phyloP scores from a whole-genome alignment of 2,329 filamentous ascomycete genomes.

The Penicillium sp. region DNA sequence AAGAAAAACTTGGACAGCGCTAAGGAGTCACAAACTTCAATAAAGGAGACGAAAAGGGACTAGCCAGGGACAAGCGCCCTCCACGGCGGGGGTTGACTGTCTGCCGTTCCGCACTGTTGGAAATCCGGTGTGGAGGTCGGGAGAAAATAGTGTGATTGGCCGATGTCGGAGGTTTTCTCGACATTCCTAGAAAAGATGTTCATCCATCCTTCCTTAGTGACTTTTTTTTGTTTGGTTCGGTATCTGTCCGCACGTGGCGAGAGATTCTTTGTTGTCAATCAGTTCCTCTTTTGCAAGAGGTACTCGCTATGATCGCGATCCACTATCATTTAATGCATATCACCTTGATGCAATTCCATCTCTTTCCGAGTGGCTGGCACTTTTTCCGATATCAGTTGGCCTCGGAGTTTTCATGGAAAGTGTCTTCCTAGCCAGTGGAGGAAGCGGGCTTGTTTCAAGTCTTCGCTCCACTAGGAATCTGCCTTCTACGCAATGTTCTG shows the following conservation, averaged over 20 bases:
- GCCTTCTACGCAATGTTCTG: conserved; percentile 16
- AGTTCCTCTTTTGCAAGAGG: neutral
- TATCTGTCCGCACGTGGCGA: conserved; percentile 12
- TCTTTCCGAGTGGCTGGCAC: neutral
- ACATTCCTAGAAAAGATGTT: neutral
- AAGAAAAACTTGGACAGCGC: conserved; percentile 14
- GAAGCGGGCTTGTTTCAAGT: conserved; percentile 13
- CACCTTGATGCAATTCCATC: neutral
- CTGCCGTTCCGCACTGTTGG: conserved; percentile 24
- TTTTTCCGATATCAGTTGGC: neutral
- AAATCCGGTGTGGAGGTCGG: conserved; percentile 16
- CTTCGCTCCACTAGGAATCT: conserved; percentile 9
- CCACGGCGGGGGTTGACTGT: conserved; percentile 12
- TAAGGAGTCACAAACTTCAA: conserved; percentile 21
- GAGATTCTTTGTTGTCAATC: neutral
- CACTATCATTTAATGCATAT: too few relatives aligned
- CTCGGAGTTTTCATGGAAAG: neutral
- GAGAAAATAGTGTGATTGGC: conserved; percentile 4
- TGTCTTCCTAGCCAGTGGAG: conserved; percentile 3
- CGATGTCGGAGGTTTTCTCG: conserved; percentile 5
- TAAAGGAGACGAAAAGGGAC: conserved; percentile 16
- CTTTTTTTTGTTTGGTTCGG: conserved; percentile 8
- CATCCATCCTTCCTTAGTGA: neutral
- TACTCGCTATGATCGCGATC: neutral
- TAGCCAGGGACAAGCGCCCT: conserved; percentile 4